These are phyloP conservation scores for Thelonectria rubi DNA, from an alignment of 2,329 filamentous ascomycete species.

Conservation along the genomic window DNA sequence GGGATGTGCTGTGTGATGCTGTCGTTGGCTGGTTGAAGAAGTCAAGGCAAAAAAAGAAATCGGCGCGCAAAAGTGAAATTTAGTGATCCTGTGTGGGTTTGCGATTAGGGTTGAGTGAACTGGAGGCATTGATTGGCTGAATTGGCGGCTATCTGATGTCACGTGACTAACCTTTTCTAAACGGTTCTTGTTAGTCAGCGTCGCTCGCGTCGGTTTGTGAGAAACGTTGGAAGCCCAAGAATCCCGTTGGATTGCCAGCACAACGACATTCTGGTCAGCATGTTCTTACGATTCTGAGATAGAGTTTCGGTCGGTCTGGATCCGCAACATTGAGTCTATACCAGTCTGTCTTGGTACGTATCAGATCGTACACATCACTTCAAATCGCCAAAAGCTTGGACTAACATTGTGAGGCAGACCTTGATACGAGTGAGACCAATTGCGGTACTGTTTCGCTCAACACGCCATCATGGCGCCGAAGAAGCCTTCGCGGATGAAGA, in stretches of 20 bases:
- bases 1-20: constrained; percentile 37
- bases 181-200: constrained; percentile 19
- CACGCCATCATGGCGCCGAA: constrained; percentile 53
- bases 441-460: background rate
- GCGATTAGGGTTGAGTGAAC: constrained; percentile 38
- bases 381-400: background rate
- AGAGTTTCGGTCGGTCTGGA: background rate
- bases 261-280: background rate
- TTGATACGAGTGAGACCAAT: background rate
- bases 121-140: constrained; percentile 21
- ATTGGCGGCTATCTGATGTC: background rate
- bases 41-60: constrained; percentile 27
- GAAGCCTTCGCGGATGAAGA: constrained; percentile 58
- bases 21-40: constrained; percentile 35
- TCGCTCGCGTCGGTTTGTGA: background rate
- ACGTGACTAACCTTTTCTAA: constrained; percentile 23
- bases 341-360: background rate
- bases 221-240: background rate
- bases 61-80: constrained; percentile 33
- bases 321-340: background rate
- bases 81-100: constrained; percentile 32
- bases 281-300: background rate
- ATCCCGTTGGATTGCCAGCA: background rate
- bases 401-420: background rate
- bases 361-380: background rate